Conservation (phyloP, 257 asterid genomes). For the Jacaranda copaia region DNA sequence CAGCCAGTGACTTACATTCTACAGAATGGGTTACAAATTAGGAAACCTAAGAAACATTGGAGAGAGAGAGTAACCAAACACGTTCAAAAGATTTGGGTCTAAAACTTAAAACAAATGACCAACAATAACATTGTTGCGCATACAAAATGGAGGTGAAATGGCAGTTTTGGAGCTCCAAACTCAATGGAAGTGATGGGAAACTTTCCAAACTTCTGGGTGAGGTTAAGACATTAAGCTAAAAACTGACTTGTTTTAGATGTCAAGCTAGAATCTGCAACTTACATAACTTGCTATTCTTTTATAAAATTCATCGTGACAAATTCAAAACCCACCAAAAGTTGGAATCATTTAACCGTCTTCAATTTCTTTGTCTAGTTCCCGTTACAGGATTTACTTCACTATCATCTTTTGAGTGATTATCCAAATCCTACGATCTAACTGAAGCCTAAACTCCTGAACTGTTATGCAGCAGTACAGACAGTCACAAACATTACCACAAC, state of each 20-base stretch:
- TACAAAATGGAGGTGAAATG: too few relatives aligned
- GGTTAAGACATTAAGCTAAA: too few relatives aligned
- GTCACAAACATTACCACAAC: not conserved
- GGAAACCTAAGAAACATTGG: not conserved
- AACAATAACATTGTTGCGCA: too few relatives aligned
- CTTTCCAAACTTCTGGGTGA: too few relatives aligned
- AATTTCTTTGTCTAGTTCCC: not conserved
- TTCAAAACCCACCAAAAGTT: slow-evolving; percentile 5
- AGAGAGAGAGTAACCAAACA: not conserved
- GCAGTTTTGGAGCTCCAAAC: too few relatives aligned
- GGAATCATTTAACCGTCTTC: slow-evolving; percentile 17
- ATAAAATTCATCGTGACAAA: not conserved
- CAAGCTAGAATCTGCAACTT: not conserved
- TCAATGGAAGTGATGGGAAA: too few relatives aligned
- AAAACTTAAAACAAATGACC: too few relatives aligned
- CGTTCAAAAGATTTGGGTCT: too few relatives aligned
- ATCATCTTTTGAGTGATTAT: not conserved
- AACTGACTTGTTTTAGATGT: too few relatives aligned
- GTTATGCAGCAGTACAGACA: not conserved
- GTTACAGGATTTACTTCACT: not conserved
- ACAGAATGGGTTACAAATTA: not conserved
- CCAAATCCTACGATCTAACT: slow-evolving; percentile 31
- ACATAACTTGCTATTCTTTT: not conserved
- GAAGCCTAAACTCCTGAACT: slow-evolving; percentile 23
- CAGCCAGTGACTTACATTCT: slow-evolving; percentile 5